Evolutionary conservation across 2,329 filamentous ascomycete genomes (phyloP), one percentile per base, ranked within the genome.

Genomic region (Coniella vitis): DNA sequence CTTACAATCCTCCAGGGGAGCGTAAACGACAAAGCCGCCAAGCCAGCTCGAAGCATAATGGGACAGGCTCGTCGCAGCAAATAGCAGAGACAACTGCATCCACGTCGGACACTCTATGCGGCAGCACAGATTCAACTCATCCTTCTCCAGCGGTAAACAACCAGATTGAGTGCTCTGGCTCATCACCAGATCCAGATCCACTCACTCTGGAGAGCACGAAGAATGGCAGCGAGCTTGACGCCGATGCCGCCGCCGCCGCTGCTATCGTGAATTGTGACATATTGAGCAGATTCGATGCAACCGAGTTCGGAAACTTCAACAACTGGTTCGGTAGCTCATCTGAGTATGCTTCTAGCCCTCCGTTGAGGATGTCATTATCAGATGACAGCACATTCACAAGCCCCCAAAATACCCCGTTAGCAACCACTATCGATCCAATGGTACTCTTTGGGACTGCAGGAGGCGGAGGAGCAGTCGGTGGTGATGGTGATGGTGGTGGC

Each of bases 21-120:
- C 57, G 61, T 14, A 64, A 58, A 45, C 57, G 59, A 21, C 56
- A 61, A 16, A 9, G 29, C 17, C 29, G 29, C 8, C 17, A n/a
- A 3, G 17, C 25, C 10, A 13, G 3, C 16, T 42, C 40, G 16
- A 7, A n/a, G 40, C 40, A 17, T 17, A 12, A 21, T 19, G 17
- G 4, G 32, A 25, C 31, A 10, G 17, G n/a, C n/a, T n/a, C 22
- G 20, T 9, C 25, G 32, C n/a, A 12, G 13, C 40, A 42, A 16
- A 12, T 8, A 34, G 40, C 17, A 16, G 40, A 34, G 8, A 7
- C 14, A 34, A 16, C 2, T 13, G 40, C 22, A 34, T 12, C 17
- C 8, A 20, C 34, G 14, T 36, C 22, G 25, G 25, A 31, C 16
- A 16, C 10, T 8, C 4, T 25, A 8, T 13, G 17, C 16, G 7